Evolutionary conservation across 2,329 filamentous ascomycete genomes (phyloP).

Genomic region (Penicillium sp.): DNA sequence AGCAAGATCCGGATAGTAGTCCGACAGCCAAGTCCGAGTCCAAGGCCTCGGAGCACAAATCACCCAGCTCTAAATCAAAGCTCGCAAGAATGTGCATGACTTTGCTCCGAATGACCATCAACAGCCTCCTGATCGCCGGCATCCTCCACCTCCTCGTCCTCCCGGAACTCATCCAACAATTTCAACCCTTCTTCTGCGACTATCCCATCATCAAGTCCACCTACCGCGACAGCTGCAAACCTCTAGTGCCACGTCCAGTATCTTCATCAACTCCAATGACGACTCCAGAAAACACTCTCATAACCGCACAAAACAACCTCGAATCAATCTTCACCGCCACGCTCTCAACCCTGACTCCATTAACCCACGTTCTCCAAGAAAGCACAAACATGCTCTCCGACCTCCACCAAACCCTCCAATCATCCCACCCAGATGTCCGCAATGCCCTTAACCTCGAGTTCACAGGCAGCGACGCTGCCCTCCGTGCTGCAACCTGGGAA

Average conservation of each 20-base stretch:
- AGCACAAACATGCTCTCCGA: constrained; percentile 30
- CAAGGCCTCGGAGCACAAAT: neutral
- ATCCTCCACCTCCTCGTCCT: constrained; percentile 36
- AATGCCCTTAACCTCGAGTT: constrained; percentile 41
- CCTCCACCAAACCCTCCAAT: constrained; percentile 27
- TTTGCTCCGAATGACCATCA: constrained; percentile 22
- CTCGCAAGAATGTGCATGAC: neutral
- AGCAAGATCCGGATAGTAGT: constrained; percentile 5
- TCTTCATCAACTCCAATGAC: constrained; percentile 10
- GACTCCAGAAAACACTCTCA: constrained; percentile 20
- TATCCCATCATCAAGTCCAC: constrained; percentile 23
- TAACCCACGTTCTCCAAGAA: constrained; percentile 28
- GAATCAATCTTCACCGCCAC: constrained; percentile 31
- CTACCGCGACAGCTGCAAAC: constrained; percentile 31
- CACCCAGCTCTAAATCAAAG: constrained; percentile 1
- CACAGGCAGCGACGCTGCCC: constrained; percentile 32
- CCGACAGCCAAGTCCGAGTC: constrained; percentile 1
- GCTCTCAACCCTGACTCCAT: constrained; percentile 27
- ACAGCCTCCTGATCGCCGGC: constrained; percentile 26
- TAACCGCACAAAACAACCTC: constrained; percentile 24
- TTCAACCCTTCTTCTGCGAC: constrained; percentile 30
- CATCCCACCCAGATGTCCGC: constrained; percentile 28
- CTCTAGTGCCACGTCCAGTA: constrained; percentile 9
- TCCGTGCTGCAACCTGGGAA: constrained; percentile 32
- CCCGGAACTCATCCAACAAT: constrained; percentile 36